These are phyloP conservation scores for Cairneyella variabilis DNA, from an alignment of 495 filamentous ascomycete genomes.

Conservation along the genomic window DNA sequence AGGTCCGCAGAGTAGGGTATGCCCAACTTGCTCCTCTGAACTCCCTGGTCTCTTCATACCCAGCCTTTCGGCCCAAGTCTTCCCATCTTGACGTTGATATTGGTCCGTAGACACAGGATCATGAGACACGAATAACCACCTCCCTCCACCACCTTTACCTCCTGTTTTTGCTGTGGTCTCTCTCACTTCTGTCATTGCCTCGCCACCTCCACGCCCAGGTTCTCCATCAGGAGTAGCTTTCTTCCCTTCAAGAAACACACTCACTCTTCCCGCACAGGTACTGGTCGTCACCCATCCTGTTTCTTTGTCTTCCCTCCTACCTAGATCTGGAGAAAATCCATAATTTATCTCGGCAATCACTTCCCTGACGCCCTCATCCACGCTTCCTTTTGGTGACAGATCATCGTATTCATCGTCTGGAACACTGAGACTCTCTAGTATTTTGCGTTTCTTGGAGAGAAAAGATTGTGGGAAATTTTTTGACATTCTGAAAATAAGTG, in stretches of 20 bases:
- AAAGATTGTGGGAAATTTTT: constrained; percentile 38
- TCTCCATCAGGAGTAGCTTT: constrained; percentile 31
- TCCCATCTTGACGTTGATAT: too few species aligned
- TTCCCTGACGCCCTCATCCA: constrained; percentile 72
- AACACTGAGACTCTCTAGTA: constrained; percentile 58
- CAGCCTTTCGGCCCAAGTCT: constrained; percentile 17
- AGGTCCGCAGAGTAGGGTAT: neutral
- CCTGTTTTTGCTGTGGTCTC: constrained; percentile 47
- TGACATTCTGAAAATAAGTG: constrained; percentile 7
- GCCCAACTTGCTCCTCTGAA: neutral
- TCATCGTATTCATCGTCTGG: constrained; percentile 68
- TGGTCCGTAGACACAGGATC: constrained; percentile 54
- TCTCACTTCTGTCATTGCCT: neutral
- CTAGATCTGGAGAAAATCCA: too few species aligned
- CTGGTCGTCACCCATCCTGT: constrained; percentile 82
- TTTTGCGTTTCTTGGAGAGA: constrained; percentile 55
- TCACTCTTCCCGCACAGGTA: constrained; percentile 81
- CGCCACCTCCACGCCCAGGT: neutral
- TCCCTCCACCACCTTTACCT: constrained; percentile 76
- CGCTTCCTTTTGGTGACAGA: constrained; percentile 77
- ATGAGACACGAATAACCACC: constrained; percentile 87
- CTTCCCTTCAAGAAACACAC: constrained; percentile 78
- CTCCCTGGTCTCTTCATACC: too few species aligned
- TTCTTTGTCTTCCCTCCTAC: too few species aligned
- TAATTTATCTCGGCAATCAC: constrained; percentile 78